phyloP scores from a whole-genome alignment of 345 rosid genomes.

The Populus alba region DNA sequence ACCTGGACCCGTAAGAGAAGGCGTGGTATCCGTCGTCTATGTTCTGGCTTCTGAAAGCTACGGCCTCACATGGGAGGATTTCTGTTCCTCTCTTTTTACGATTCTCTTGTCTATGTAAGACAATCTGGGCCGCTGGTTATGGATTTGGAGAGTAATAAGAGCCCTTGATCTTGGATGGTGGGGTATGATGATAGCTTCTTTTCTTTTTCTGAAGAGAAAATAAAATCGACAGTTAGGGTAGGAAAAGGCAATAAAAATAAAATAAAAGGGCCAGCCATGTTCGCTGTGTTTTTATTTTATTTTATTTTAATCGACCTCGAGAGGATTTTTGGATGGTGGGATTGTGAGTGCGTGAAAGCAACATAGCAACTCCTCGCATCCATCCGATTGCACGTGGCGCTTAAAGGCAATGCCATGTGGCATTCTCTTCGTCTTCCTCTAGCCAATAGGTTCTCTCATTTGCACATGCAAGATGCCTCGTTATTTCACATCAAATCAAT shows the following conservation, averaged over 20 bases:
- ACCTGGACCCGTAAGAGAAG: conserved; percentile 26
- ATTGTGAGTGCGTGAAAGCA: conserved; percentile 28
- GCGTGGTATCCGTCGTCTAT: conserved; percentile 37
- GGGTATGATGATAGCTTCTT: neutral
- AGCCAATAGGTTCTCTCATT: conserved; percentile 23
- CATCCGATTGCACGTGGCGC: conserved; percentile 24
- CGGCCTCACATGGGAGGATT: conserved; percentile 21
- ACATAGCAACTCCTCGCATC: conserved; percentile 24
- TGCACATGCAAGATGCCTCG: conserved; percentile 37
- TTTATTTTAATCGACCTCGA: neutral
- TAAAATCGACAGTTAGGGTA: neutral
- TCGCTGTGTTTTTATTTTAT: neutral
- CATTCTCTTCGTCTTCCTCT: neutral
- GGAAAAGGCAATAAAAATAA: neutral
- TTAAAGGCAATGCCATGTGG: conserved; percentile 27
- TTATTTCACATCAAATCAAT: conserved; percentile 23
- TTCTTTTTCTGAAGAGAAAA: neutral
- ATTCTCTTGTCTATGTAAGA: neutral
- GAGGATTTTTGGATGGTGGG: neutral
- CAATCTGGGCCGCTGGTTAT: conserved; percentile 14
- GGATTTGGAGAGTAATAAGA: neutral
- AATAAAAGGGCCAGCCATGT: neutral
- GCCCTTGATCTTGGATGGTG: conserved; percentile 17
- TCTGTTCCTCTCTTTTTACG: neutral
- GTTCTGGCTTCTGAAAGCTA: conserved; percentile 31